Conservation (phyloP, 129 eudicot genomes). For the Flaveria ramosissima region DNA sequence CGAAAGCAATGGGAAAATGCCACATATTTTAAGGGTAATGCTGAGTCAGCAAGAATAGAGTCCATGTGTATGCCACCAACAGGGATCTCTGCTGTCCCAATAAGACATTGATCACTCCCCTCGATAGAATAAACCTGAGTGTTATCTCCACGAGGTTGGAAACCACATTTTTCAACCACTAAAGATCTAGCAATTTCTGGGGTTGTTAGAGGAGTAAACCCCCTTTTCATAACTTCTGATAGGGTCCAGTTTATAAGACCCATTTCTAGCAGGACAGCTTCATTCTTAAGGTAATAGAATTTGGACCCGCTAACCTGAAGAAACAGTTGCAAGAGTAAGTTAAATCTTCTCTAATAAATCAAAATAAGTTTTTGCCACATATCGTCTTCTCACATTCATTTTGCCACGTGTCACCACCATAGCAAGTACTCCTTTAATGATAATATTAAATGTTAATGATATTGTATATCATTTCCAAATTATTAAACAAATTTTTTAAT, state of each 20-base stretch:
- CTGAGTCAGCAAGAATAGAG: constrained; percentile 75
- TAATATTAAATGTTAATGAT: no score
- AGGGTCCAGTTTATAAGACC: constrained; percentile 90
- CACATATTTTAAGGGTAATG: constrained; percentile 79
- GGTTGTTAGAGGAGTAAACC: constrained; percentile 84
- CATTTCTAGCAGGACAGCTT: constrained; percentile 90
- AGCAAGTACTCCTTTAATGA: no score
- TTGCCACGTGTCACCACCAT: no score
- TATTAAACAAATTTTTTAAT: no score
- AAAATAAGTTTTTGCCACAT: no score
- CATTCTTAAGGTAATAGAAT: constrained; percentile 90
- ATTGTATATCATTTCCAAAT: no score
- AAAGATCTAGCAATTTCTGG: constrained; percentile 88
- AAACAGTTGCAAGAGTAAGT: constrained; percentile 16
- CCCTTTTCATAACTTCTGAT: constrained; percentile 84
- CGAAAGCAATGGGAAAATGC: constrained; percentile 97
- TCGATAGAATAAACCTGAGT: constrained; percentile 94
- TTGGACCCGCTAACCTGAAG: constrained; percentile 90
- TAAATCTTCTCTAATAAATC: neutral
- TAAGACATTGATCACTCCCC: constrained; percentile 94
- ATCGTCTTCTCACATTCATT: no score
- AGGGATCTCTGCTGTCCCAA: constrained; percentile 98
- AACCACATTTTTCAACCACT: constrained; percentile 94
- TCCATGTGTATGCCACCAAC: constrained; percentile 98
- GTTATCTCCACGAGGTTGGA: constrained; percentile 93